A percentile compares a stretch with the other conserved stretches of the same genome.
Evolutionary conservation across 2,329 filamentous ascomycete genomes (phyloP).

Genomic region (Stagonosporopsis cucurbitacearum): DNA sequence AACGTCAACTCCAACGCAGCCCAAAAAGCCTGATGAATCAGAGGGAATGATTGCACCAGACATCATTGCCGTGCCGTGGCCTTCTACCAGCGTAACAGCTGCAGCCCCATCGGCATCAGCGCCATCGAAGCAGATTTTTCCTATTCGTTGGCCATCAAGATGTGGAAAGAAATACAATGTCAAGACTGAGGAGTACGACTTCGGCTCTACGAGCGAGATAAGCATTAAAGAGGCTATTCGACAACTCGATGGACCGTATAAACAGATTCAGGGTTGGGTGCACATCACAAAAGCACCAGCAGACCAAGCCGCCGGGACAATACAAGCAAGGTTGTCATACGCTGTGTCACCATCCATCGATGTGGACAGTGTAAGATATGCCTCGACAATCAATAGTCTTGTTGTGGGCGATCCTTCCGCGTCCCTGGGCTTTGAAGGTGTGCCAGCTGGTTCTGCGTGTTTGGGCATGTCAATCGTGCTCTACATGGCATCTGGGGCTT

Average conservation of each 20-base stretch:
- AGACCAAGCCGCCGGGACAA: conserved; percentile 44
- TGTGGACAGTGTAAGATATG: conserved; percentile 40
- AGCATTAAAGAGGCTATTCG: conserved; percentile 40
- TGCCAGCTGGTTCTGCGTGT: conserved; percentile 38
- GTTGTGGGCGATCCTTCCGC: conserved; percentile 37
- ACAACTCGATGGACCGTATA: conserved; percentile 41
- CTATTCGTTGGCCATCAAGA: conserved; percentile 45
- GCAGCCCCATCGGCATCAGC: conserved; percentile 4
- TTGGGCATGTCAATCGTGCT: conserved; percentile 49
- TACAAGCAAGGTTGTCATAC: conserved; percentile 47
- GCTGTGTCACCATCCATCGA: conserved; percentile 45
- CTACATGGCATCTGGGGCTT: conserved; percentile 44
- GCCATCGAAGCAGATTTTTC: conserved; percentile 33
- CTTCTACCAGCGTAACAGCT: conserved; percentile 22
- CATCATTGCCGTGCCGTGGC: conserved; percentile 17
- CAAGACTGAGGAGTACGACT: conserved; percentile 39
- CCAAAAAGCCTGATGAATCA: conserved; percentile 1
- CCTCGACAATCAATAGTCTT: conserved; percentile 29
- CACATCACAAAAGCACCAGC: conserved; percentile 45
- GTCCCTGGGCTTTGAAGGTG: conserved; percentile 34
- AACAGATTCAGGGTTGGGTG: conserved; percentile 48
- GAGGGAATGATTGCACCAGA: conserved; percentile 15
- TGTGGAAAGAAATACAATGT: conserved; percentile 45
- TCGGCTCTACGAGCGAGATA: conserved; percentile 32
- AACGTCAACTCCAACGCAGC: conserved; percentile 9